Percentiles rank a stretch among this genome's conserved stretches.
Evolutionary conservation across 2,329 filamentous ascomycete species (phyloP).

Genomic region (Phaeosphaeria sp.): DNA sequence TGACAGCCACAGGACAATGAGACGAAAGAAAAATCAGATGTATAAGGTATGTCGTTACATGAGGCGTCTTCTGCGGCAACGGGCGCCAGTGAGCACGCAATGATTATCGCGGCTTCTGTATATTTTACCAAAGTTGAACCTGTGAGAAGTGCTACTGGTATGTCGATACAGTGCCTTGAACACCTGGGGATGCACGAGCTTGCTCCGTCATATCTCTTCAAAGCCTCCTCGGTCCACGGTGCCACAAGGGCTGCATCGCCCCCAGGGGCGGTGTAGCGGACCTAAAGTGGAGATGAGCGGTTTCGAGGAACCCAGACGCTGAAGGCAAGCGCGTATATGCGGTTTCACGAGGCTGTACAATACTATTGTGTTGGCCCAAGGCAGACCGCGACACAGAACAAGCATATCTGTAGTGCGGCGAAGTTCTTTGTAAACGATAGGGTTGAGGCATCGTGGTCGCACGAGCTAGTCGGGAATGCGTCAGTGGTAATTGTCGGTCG

Average conservation of each 20-base stretch:
- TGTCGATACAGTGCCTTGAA: too few relatives aligned
- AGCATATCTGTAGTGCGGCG: neutral
- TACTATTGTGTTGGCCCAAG: neutral
- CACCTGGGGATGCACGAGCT: too few relatives aligned
- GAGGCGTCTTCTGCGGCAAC: too few relatives aligned
- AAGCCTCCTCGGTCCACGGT: neutral
- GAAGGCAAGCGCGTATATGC: neutral
- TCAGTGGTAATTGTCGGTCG: neutral
- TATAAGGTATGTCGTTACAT: too few relatives aligned
- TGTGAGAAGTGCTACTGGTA: too few relatives aligned
- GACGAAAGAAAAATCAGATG: too few relatives aligned
- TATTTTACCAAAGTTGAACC: too few relatives aligned
- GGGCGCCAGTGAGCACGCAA: too few relatives aligned
- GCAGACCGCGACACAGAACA: constrained; percentile 3
- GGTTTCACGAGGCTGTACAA: constrained; percentile 2
- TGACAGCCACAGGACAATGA: too few relatives aligned
- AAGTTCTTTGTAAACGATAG: neutral
- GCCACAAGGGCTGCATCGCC: neutral
- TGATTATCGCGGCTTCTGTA: too few relatives aligned
- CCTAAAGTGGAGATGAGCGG: neutral
- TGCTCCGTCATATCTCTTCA: neutral
- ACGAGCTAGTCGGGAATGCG: neutral
- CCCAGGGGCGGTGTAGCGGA: neutral
- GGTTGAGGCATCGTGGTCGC: constrained; percentile 2
- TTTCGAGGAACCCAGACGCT: neutral